Evolutionary conservation across 148 eudicot genomes (phyloP).

Genomic region (Persicaria tinctoria): DNA sequence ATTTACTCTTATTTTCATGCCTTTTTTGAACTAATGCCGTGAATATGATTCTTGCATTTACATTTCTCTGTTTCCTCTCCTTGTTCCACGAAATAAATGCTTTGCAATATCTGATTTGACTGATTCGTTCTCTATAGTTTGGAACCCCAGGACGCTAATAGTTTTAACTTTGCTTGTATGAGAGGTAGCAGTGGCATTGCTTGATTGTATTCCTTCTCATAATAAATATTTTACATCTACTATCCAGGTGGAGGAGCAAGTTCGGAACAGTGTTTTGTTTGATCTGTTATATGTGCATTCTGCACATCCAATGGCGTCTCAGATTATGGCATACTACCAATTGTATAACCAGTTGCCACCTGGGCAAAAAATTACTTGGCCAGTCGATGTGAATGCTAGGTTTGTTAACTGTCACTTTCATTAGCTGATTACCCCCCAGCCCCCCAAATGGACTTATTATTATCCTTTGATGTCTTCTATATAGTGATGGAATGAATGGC

Average conservation of each 20-base stretch:
- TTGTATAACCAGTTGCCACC: constrained; percentile 38
- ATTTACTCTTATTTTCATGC: background rate
- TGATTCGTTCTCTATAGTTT: background rate
- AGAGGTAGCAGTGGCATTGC: background rate
- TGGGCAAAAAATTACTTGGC: constrained; percentile 46
- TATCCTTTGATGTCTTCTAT: constrained; percentile 7
- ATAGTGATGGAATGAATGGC: constrained; percentile 93
- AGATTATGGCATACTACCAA: constrained; percentile 46
- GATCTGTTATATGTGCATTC: constrained; percentile 78
- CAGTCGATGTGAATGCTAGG: constrained; percentile 61
- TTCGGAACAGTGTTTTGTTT: constrained; percentile 64
- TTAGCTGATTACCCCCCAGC: background rate
- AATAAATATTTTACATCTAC: background rate
- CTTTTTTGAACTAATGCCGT: background rate
- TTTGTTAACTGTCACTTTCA: constrained; percentile 19
- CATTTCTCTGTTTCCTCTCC: background rate
- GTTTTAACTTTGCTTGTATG: background rate
- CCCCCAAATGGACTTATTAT: constrained; percentile 1
- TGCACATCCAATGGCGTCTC: constrained; percentile 53
- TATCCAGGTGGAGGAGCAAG: constrained; percentile 58
- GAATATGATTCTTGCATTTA: background rate
- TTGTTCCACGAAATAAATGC: background rate
- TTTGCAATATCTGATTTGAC: background rate
- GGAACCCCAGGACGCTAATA: background rate
- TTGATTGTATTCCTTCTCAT: background rate